Evolutionary conservation across 352 stramenopile genomes (phyloP).

Genomic region (Albugo candida): DNA sequence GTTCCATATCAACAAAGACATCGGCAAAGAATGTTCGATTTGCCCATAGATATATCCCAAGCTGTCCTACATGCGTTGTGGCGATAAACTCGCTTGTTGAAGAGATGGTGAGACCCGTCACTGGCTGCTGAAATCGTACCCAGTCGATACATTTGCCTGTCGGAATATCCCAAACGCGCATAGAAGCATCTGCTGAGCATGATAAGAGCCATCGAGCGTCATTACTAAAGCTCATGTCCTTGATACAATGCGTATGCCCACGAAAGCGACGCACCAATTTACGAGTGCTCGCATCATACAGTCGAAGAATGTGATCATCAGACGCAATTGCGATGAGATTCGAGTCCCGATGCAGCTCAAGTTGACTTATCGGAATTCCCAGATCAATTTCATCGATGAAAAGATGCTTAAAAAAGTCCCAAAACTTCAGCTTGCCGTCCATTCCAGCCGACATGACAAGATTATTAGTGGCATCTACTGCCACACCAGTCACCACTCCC

Average conservation of each 20-base stretch:
- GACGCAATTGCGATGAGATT: slow-evolving; percentile 76
- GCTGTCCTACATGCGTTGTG: slow-evolving; percentile 82
- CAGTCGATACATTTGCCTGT: slow-evolving; percentile 91
- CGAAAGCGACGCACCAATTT: slow-evolving; percentile 79
- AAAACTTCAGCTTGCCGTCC: slow-evolving; percentile 82
- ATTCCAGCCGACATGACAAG: slow-evolving; percentile 66
- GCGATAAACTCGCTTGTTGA: slow-evolving; percentile 91
- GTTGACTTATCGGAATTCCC: slow-evolving; percentile 42
- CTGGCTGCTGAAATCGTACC: slow-evolving; percentile 82
- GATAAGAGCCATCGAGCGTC: slow-evolving; percentile 82
- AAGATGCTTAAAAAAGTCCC: slow-evolving; percentile 69
- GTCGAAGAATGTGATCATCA: slow-evolving; percentile 72
- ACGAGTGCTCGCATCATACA: slow-evolving; percentile 72
- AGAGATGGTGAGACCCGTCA: slow-evolving; percentile 83
- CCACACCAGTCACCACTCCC: slow-evolving; percentile 68
- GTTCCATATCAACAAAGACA: slow-evolving; percentile 65
- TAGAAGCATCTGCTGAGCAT: slow-evolving; percentile 66
- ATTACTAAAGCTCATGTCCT: slow-evolving; percentile 74
- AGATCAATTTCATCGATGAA: slow-evolving; percentile 50
- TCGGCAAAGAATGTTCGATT: slow-evolving; percentile 88
- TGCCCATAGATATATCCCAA: slow-evolving; percentile 90
- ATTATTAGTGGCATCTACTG: slow-evolving; percentile 73
- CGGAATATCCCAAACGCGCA: slow-evolving; percentile 88
- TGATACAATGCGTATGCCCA: slow-evolving; percentile 67
- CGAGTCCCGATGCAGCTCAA: slow-evolving; percentile 70